A percentile compares a stretch with the other conserved stretches of the same genome.
Evolutionary conservation across 2,329 filamentous ascomycete genomes (phyloP).

Genomic region (Leptoxyphium fumago): DNA sequence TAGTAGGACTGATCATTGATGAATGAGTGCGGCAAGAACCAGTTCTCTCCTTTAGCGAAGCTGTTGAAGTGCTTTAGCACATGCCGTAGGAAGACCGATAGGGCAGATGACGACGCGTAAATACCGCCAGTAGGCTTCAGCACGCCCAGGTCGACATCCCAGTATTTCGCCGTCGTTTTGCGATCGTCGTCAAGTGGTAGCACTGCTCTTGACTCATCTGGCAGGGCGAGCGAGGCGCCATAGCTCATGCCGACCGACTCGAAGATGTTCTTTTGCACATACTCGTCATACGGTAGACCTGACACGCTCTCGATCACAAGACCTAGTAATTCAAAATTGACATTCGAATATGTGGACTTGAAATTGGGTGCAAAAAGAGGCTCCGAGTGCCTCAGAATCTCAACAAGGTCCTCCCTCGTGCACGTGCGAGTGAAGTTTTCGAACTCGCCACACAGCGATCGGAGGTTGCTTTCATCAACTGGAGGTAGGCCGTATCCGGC

Average conservation of each 20-base stretch:
- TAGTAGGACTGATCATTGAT: slow-evolving; percentile 26
- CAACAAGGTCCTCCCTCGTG: slow-evolving; percentile 19
- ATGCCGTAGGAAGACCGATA: slow-evolving; percentile 30
- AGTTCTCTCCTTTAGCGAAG: slow-evolving; percentile 28
- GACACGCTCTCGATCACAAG: slow-evolving; percentile 25
- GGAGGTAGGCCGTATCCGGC: slow-evolving; percentile 22
- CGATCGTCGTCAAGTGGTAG: slow-evolving; percentile 19
- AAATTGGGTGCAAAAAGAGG: slow-evolving; percentile 29
- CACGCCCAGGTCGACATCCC: slow-evolving; percentile 28
- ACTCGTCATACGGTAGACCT: slow-evolving; percentile 21
- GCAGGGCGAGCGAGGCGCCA: slow-evolving; percentile 15
- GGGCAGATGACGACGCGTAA: slow-evolving; percentile 26
- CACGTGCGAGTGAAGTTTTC: slow-evolving; percentile 19
- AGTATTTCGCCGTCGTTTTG: slow-evolving; percentile 12
- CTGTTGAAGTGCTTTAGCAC: slow-evolving; percentile 27
- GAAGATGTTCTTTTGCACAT: slow-evolving; percentile 27
- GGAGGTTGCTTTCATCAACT: slow-evolving; percentile 16
- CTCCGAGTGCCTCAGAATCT: slow-evolving; percentile 15
- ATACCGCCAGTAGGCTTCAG: slow-evolving; percentile 31
- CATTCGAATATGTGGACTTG: slow-evolving; percentile 28
- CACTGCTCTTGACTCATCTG: slow-evolving; percentile 23
- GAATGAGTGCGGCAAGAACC: slow-evolving; percentile 27
- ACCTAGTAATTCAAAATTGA: slow-evolving; percentile 27
- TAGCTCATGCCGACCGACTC: slow-evolving; percentile 23
- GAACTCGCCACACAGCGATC: slow-evolving; percentile 20